Evolutionary conservation across 306 rosid genomes (phyloP).

Genomic region (Begonia peltatifolia): DNA sequence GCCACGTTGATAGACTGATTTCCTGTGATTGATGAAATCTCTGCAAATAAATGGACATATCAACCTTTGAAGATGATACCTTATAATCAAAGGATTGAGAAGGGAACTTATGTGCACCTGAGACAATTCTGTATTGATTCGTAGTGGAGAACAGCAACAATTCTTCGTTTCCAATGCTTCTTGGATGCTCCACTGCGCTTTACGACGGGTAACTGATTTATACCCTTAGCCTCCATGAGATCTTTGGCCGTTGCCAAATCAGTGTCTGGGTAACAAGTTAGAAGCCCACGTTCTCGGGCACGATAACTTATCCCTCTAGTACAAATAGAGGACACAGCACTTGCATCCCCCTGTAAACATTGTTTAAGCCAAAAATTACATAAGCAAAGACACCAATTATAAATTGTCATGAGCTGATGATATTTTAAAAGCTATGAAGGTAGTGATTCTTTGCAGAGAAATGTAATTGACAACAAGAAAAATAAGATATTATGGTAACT

Average conservation of each 20-base stretch:
- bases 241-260: constrained; percentile 76
- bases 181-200: constrained; percentile 34
- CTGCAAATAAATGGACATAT: constrained; percentile 30
- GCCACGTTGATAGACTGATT: constrained; percentile 29
- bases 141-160: constrained; percentile 70
- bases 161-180: constrained; percentile 48
- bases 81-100: constrained; percentile 1
- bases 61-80: neutral
- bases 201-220: constrained; percentile 88
- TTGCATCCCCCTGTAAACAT: constrained; percentile 37
- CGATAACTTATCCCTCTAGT: constrained; percentile 75
- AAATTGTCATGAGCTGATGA: too few species aligned
- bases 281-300: constrained; percentile 65
- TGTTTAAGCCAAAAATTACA: neutral
- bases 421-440: too few species aligned
- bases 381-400: too few species aligned
- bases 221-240: constrained; percentile 90
- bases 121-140: constrained; percentile 53
- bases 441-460: too few species aligned
- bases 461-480: too few species aligned
- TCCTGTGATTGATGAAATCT: constrained; percentile 39
- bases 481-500: too few species aligned
- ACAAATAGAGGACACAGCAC: constrained; percentile 71
- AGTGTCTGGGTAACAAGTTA: constrained; percentile 74
- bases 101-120: constrained; percentile 36